Evolutionary conservation across 805 yeast species (phyloP), one percentile per base, ranked within the genome.

Genomic region (Sugiyamaella qingdaonensis): DNA sequence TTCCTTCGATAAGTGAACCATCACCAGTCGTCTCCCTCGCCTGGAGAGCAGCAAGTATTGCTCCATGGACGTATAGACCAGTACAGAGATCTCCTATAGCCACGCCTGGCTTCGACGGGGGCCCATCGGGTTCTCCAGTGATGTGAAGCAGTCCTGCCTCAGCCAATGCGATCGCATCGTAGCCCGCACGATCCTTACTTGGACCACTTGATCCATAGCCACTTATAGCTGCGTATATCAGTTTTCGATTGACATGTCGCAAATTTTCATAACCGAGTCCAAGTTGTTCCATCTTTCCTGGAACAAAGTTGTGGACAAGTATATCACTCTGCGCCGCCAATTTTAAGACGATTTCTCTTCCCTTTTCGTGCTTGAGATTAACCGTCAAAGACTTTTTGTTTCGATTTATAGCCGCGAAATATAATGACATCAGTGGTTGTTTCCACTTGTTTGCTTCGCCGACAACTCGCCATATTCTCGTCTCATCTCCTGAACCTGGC

Each of bases 161-260:
- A 7, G 74, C 75, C 55, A 70, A 73, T 7, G 72, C 74, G 73
- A 71, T 71, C 36, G 72, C 73, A 46, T 70, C 74, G 58, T 71
- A 71, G n/a, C 75, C 75, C 5, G 75, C 72, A 10, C 75, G 62
- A 31, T 60, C 49, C 13, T 61, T 55, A 56, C 62, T 66, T 7
- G 74, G 74, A 0, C 75, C 75, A 0, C 70, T 66, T 44, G 71
- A 74, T 19, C 75, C 75, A 50, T 71, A 71, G 7, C 75, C 75
- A 0, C 74, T 69, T 47, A 71, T 68, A 39, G 67, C 60, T n/a
- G 71, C 68, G 53, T 71, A 71, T 24, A 71, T 68, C n/a, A 71
- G 61, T 32, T 51, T 48, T 11, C 60, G 64, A 50, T 67, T 66
- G 36, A 56, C 44, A 35, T 54, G 48, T 10, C 53, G 29, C 42